Evolutionary conservation across 2,329 filamentous ascomycete species (phyloP), one percentile per base, ranked within the genome.

Genomic region (Phoma sp.): DNA sequence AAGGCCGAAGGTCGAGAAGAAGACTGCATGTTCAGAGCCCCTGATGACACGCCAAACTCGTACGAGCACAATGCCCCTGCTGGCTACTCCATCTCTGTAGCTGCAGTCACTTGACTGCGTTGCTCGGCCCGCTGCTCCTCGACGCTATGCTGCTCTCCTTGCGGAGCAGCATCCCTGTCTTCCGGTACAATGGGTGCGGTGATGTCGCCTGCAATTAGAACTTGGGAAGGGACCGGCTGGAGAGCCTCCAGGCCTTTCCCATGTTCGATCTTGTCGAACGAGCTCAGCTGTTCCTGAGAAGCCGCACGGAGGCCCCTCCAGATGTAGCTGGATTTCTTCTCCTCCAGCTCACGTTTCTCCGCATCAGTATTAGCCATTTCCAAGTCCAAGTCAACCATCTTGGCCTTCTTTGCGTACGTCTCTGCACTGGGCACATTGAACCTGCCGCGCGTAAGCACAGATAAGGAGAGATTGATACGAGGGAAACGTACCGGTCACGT

Each of bases 241-340:
- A 81, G 54, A 84, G 76, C 54, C 76, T 83, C 78, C 56, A 87
- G 71, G 59, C 91, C 90, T 69, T 89, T 90, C 33, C 90, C 87
- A 65, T 69, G 63, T 49, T 96, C 92, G 40, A 96, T 90, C 74
- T 89, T 91, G 74, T 98, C 93, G 73, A 98, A 95, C 17, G 87
- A 79, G 37, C 86, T 83, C 61, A 98, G 83, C 65, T 89, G 89
- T 51, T 82, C 86, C 60, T 86, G 86, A 50, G 89, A 87, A 9
- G 92, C 90, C 60, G 96, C 84, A 46, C 95, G 87, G 59, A 99
- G 79, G 5, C 92, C 91, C 63, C 93, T 86, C 95, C 95, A 99
- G 51, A 87, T 89, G 74, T 96, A 93, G 78, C 92, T 96, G 17
- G 88, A 86, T 73, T 96, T 96, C 49, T 87, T 83, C 60, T 90